phyloP scores from a whole-genome alignment of 75 land plant genomes.

The Cupressus sempervirens region DNA sequence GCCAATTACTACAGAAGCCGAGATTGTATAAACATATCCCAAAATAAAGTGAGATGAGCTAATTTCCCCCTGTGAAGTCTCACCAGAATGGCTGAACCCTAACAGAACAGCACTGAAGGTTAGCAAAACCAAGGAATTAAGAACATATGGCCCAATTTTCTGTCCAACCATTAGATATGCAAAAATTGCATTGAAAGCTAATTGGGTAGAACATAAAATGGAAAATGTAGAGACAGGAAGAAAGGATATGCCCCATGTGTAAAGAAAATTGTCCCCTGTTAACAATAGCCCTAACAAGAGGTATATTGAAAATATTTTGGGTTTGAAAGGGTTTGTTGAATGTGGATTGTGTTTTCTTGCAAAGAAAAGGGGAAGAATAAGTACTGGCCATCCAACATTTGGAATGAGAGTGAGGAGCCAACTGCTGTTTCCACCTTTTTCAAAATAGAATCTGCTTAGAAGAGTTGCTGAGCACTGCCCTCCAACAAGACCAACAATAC shows the following conservation, averaged over 20 bases:
- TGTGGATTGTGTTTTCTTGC: neutral
- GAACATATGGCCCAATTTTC: slow-evolving; percentile 34
- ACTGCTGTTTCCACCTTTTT: slow-evolving; percentile 15
- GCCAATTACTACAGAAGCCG: slow-evolving; percentile 42
- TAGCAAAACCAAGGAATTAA: slow-evolving; percentile 54
- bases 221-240: slow-evolving; percentile 66
- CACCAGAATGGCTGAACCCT: slow-evolving; percentile 16
- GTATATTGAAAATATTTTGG: neutral
- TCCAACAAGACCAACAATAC: slow-evolving; percentile 31
- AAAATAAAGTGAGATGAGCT: slow-evolving; percentile 20
- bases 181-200: slow-evolving; percentile 62
- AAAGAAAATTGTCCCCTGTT: slow-evolving; percentile 56
- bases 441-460: slow-evolving; percentile 61
- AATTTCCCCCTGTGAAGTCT: slow-evolving; percentile 9
- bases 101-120: slow-evolving; percentile 49
- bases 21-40: slow-evolving; percentile 45
- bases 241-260: slow-evolving; percentile 45
- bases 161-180: slow-evolving; percentile 47
- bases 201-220: slow-evolving; percentile 44
- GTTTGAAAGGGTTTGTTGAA: neutral
- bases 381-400: slow-evolving; percentile 60
- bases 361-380: slow-evolving; percentile 30
- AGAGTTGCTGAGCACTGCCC: slow-evolving; percentile 47
- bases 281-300: slow-evolving; percentile 30
- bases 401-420: slow-evolving; percentile 46